Percentiles rank a stretch among this genome's conserved stretches.
Conservation (phyloP, 305 asterid genomes). For the Fraxinus albicans region DNA sequence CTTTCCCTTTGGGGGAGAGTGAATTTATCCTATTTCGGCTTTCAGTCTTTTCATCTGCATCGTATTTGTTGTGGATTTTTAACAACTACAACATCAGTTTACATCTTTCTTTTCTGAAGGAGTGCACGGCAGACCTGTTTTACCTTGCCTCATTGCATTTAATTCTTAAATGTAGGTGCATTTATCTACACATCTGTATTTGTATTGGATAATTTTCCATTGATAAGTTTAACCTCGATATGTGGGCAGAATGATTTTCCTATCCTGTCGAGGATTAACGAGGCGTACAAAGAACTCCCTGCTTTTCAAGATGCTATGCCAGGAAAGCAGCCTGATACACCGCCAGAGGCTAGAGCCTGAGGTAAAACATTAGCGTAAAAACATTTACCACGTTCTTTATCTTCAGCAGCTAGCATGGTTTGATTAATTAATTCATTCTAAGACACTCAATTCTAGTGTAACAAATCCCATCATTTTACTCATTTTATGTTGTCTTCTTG, state of each 20-base stretch:
- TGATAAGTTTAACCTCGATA: neutral
- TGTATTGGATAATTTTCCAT: neutral
- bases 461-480: neutral
- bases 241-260: constrained; percentile 64
- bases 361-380: constrained; percentile 19
- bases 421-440: neutral
- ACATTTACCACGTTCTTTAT: neutral
- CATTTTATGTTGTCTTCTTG: neutral
- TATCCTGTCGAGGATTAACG: constrained; percentile 40
- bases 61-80: neutral
- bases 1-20: neutral
- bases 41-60: neutral
- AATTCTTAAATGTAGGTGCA: neutral
- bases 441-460: neutral
- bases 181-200: neutral
- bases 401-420: neutral
- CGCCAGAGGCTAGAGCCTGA: constrained; percentile 51
- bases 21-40: neutral
- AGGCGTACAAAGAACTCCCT: constrained; percentile 55
- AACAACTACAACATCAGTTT: neutral
- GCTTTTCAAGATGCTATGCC: constrained; percentile 68
- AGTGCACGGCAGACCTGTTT: neutral
- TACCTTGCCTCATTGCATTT: neutral
- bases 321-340: constrained; percentile 75
- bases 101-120: neutral